Base-by-base conservation (phyloP, 345 rosid genomes). In the Linum usitatissimum region DNA sequence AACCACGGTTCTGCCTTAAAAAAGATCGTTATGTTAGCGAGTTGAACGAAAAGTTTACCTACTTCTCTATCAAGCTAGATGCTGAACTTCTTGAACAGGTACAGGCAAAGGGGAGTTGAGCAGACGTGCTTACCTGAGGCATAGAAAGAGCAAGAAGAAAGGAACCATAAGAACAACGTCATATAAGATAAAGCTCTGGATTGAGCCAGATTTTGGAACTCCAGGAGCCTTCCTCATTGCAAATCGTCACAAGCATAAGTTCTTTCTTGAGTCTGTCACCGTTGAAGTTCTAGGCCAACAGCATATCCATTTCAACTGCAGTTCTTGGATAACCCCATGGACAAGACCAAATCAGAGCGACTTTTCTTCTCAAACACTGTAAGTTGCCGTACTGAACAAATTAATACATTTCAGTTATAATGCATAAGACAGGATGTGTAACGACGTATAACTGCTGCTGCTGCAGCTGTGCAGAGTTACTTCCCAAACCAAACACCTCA, bases 291-390 rank as follows among this genome's bases (percentile, higher is more conserved):
- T 19, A 7, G 56, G 59, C 42, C 10, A 64, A 6, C 61, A 64
- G 63, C 23, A 31, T 4, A 53, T 83, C 70, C 70, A 75, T 63
- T 85, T 85, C 14, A 77, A 76, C 53, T 83, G 88, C 73, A 69
- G 70, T 12, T 81, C 91, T 18, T 83, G 86, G 88, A 76, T 86
- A 3, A 83, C 64, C 91, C 91, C 0, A 6, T 73, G 64, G 53
- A 73, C 30, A 68, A 53, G 40, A 81, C 86, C 13, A 55, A 61
- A 66, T 56, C 70, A 39, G 66, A 28, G 34, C 74, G 86, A 15
- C 42, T 83, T 66, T 85, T 85, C 80, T 83, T 85, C 78, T 66
- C 81, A 53, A 78, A 71, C 67, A 54, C 58, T 7, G 91, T 76
- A 75, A 65, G 81, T 66, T 36, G 13, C 6, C 49, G 38, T 9